Evolutionary conservation across 1,284 basidiomycete genomes (phyloP).

Genomic region (Apiotrichum mycotoxinovorans): DNA sequence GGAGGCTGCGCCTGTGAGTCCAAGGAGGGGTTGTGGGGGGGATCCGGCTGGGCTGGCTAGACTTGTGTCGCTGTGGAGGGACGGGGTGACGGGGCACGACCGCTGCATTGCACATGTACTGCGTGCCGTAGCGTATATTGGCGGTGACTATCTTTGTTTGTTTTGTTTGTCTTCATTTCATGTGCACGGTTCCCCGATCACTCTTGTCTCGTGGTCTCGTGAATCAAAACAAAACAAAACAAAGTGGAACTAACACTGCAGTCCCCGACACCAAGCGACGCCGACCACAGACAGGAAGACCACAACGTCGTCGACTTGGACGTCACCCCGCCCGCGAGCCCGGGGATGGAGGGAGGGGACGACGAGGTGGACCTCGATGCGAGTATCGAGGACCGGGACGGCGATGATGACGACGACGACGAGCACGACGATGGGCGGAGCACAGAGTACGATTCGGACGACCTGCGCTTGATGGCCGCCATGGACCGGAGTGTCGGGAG

Average conservation of each 20-base stretch:
- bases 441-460: constrained; percentile 20
- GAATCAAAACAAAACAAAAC: too few species aligned
- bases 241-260: too few species aligned
- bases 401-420: constrained; percentile 20
- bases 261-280: constrained; percentile 44
- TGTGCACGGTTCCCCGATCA: too few species aligned
- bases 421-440: constrained; percentile 16
- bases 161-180: too few species aligned
- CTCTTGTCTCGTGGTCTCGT: too few species aligned
- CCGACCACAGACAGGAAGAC: constrained; percentile 44
- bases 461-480: constrained; percentile 16
- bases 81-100: too few species aligned
- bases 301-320: constrained; percentile 9
- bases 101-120: too few species aligned
- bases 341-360: neutral
- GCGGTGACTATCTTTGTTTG: too few species aligned
- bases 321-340: constrained; percentile 1
- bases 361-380: constrained; percentile 18
- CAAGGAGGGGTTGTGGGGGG: neutral
- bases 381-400: constrained; percentile 17
- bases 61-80: too few species aligned
- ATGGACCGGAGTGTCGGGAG: constrained; percentile 19
- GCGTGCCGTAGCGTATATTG: too few species aligned
- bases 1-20: constrained; percentile 43
- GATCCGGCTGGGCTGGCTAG: too few species aligned